phyloP scores from a whole-genome alignment of 306 rosid genomes.

The Glycine tomentella region DNA sequence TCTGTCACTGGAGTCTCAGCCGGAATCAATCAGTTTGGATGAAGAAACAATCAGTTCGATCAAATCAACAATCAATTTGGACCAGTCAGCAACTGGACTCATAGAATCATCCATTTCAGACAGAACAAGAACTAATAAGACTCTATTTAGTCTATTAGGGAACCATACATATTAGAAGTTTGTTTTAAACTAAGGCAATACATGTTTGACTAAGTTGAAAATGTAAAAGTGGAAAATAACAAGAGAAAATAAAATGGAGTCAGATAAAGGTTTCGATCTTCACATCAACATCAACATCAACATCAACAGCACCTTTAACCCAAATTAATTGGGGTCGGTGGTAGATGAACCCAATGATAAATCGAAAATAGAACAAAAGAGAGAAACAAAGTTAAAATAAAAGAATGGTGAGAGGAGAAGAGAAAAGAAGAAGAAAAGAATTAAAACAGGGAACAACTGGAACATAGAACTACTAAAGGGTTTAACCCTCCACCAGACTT shows the following conservation, averaged over 20 bases:
- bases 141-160: slow-evolving; percentile 5
- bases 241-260: slow-evolving; percentile 4
- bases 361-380: too few species aligned
- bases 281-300: too few species aligned
- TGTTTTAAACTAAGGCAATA: not conserved
- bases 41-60: not conserved
- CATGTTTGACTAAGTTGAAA: slow-evolving; percentile 7
- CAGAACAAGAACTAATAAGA: not conserved
- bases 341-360: too few species aligned
- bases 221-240: slow-evolving; percentile 10
- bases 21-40: not conserved
- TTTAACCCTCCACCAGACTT: too few species aligned
- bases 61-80: not conserved
- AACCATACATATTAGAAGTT: slow-evolving; percentile 22
- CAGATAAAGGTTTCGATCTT: not conserved
- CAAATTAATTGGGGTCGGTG: too few species aligned
- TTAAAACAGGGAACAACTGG: too few species aligned
- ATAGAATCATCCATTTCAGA: not conserved
- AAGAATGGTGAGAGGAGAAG: too few species aligned
- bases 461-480: too few species aligned
- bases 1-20: not conserved
- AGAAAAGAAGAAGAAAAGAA: too few species aligned
- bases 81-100: too few species aligned
- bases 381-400: too few species aligned
- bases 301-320: too few species aligned